A percentile compares a stretch with the other conserved stretches of the same genome.
Evolutionary conservation across 257 asterid species (phyloP).

Genomic region (Oldenlandia corymbosa): DNA sequence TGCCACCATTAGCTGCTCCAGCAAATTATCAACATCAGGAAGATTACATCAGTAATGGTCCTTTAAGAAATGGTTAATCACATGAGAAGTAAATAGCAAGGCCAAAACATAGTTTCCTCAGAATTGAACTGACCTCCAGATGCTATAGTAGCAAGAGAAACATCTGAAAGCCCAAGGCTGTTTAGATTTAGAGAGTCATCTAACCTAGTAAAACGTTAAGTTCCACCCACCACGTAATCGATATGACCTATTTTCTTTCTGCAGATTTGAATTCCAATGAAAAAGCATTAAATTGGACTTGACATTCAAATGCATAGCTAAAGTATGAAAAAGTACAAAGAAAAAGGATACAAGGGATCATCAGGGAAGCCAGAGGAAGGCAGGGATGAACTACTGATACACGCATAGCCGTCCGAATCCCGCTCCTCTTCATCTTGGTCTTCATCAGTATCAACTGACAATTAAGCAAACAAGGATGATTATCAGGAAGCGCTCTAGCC

Average conservation of each 20-base stretch:
- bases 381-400: constrained; percentile 14
- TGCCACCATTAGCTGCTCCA: constrained; percentile 32
- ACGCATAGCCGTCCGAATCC: constrained; percentile 32
- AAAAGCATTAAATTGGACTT: background rate
- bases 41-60: constrained; percentile 4
- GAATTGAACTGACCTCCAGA: constrained; percentile 54
- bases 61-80: background rate
- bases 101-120: background rate
- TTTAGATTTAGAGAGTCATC: constrained; percentile 71
- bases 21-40: constrained; percentile 9
- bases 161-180: constrained; percentile 79
- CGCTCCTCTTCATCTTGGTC: constrained; percentile 35
- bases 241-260: background rate
- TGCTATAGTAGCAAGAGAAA: constrained; percentile 78
- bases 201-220: constrained; percentile 53
- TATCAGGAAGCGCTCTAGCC: background rate
- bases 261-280: background rate
- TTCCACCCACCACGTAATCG: constrained; percentile 13
- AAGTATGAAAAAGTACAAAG: constrained; percentile 7
- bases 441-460: constrained; percentile 46
- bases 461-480: background rate
- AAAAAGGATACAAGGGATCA: constrained; percentile 61
- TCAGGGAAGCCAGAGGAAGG: constrained; percentile 34
- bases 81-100: background rate
- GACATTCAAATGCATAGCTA: background rate